Base-by-base conservation (phyloP, 2,329 filamentous ascomycete species). In the Hyphodiscus sp. region DNA sequence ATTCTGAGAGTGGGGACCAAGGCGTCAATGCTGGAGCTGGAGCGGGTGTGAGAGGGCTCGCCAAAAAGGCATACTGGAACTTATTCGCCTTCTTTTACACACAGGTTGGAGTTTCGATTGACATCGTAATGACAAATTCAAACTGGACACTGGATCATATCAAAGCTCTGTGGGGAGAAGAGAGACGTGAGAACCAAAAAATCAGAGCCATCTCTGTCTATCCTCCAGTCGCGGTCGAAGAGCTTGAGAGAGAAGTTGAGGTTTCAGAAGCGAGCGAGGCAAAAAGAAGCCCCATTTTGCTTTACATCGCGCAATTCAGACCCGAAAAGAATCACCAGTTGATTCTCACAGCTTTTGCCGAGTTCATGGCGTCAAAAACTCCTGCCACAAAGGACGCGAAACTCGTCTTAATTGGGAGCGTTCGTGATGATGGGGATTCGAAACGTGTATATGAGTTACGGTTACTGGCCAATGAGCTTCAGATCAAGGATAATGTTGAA, bases 121-220 rank as follows among this genome's bases (percentile, higher is more conserved):
- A 99, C 67, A 82, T 96, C 0, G 92, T 97, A 61, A 96, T 97
- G 89, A 96, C 94, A 54, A 99, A 99, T 71, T 96, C 90, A 5
- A 89, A 81, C 54, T 99, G 94, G 94, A 99, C 94, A 0, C 87
- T 94, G 61, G 79, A 73, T 1, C 91, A 97, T 66, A 86, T 97
- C 60, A 80, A 83, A 58, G 78, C 80, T 8, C 77, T 97, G 8
- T 97, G 92, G 92, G 85, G 84, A 0, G 78, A 75, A 50, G 74
- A 73, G 64, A 76, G 77, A 63, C 71, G 65, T 45, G 72, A 73
- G 55, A 71, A 73, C 56, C 65, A 66, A 51, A 75, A 66, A 64
- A 68, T 65, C 33, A 70, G 77, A 46, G 77, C 89, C 42, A 79
- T 81, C 4, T 87, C 94, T 20, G 84, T 97, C 2, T 97, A 95